Evolutionary conservation across 73 alveolate genomes (phyloP), one percentile per base, ranked within the genome.

Genomic region (Paramecium caudatum): DNA sequence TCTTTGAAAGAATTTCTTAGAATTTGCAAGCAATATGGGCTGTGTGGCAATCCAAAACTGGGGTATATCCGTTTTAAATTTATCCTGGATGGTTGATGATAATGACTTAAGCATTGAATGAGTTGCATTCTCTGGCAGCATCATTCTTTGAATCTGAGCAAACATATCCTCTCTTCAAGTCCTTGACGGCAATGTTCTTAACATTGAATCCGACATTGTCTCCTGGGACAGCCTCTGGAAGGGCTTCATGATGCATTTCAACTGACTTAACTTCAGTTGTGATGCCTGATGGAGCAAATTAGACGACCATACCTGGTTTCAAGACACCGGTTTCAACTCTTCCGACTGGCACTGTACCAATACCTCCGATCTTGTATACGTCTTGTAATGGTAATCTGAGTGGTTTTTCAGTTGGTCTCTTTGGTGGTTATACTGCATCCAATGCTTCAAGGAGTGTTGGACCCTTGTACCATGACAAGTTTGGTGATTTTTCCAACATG

Each of bases 391-490:
- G 99, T 48, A 97, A 91, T 94, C 99, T 95, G 90, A 97, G 93
- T 41, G 99, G 98, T 94, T 93, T 95, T 61, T 96, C 98, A 70
- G 93, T 87, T 87, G 98, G 98, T 94, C 99, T 94, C 91, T 93
- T 94, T 83, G 99, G 99, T 41, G 94, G 96, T 46, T 93, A 90
- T 70, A 96, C 91, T 46, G 92, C 93, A 94, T 97, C 99, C 69
- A 97, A 90, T 90, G 98, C 99, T 90, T 96, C 99, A 37, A 97
- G 61, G 91, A 98, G 95, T 25, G 99, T 96, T 36, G 97, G 97
- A 13, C 99, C 99, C 46, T 91, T 97, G 95, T 97, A 98, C 99
- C 99, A 98, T 23, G 96, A 92, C 92, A 94, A 84, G 96, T 95
- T 96, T 19, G 93, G 88, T 45, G 95, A 94, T 91, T 94, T 88